Conservation (phyloP, 768 basidiomycete genomes). For the Galerina marginata region DNA sequence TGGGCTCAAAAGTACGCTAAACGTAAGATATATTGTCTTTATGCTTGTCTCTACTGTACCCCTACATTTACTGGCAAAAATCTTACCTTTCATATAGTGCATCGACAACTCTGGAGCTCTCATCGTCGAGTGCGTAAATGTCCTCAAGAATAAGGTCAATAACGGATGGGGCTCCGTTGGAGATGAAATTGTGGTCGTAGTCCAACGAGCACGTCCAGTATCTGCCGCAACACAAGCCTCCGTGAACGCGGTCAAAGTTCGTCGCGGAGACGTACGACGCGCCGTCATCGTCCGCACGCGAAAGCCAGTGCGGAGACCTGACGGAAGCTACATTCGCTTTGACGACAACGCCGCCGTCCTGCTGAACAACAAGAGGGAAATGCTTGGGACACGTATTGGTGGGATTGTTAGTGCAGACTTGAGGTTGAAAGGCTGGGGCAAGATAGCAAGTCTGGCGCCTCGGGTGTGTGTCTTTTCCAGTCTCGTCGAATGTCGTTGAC, state of each 20-base stretch:
- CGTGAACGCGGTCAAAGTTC: conserved; percentile 86
- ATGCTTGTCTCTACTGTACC: not conserved
- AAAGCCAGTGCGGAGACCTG: conserved; percentile 83
- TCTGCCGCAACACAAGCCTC: conserved; percentile 69
- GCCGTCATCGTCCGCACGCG: conserved; percentile 95
- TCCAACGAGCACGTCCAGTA: conserved; percentile 88
- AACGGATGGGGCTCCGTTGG: conserved; percentile 93
- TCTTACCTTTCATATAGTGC: conserved; percentile 52
- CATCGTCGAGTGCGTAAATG: conserved; percentile 94
- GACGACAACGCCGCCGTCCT: conserved; percentile 97
- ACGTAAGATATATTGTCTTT: conserved; percentile 52
- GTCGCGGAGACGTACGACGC: conserved; percentile 92
- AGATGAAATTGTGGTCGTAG: conserved; percentile 95
- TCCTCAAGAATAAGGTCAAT: conserved; percentile 94
- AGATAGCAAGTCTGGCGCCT: conserved; percentile 90
- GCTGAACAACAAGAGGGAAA: conserved; percentile 93
- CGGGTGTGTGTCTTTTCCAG: conserved; percentile 59
- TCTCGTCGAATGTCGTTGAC: not conserved
- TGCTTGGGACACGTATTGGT: conserved; percentile 93
- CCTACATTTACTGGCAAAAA: not conserved
- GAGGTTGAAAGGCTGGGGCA: conserved; percentile 92
- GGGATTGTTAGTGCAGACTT: conserved; percentile 93
- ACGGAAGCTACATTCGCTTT: conserved; percentile 87
- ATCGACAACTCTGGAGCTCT: conserved; percentile 98
- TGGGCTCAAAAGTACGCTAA: conserved; percentile 91